Base-by-base conservation (phyloP, 1,284 basidiomycete species). In the Wallemia hederae region DNA sequence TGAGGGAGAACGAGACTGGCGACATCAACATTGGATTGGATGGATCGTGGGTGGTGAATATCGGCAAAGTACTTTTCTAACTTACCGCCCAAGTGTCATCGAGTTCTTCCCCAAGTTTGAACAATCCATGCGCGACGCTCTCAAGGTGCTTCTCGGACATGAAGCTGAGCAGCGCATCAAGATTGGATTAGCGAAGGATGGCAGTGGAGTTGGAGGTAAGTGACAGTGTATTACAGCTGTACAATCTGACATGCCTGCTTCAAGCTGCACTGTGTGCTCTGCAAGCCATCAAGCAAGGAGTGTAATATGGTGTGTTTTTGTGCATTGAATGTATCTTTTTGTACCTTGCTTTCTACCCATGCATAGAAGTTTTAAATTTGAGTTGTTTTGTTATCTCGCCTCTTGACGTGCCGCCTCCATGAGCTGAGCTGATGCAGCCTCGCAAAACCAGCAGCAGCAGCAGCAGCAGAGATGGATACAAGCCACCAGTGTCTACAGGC, bases 111-210 rank as follows among this genome's bases (percentile, higher is more conserved):
- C 88, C 3, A 76, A 79, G 69, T 98, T 87, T 70, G 79, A 89
- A 67, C 72, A 76, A 9, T 77, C 77, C 15, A 74, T 96, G 63
- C 77, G 85, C 28, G 78, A 80, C 58, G 82, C 87, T 0, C 70
- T 98, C 59, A 73, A 77, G n/a, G 71, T 74, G 1, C 67, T 97
- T 29, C 77, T 97, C 14, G 90, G 92, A 5, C 75, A 79, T 49
- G 78, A 85, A 49, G 79, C 83, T 2, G 88, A 89, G 72, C 75
- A 78, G 67, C 74, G 79, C 33, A 80, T 94, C 5, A 78, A 82
- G 63, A 85, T 97, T 65, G 90, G 87, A 24, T 71, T 96, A 66
- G 92, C 92, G 2, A 97, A 94, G 72, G 94, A 98, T 68, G 92
- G 94, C 25, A 91, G 86, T 68, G 94, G 92, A 60, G 89, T 92